phyloP scores from a whole-genome alignment of 1,284 basidiomycete genomes.

The Puccinia coronata region DNA sequence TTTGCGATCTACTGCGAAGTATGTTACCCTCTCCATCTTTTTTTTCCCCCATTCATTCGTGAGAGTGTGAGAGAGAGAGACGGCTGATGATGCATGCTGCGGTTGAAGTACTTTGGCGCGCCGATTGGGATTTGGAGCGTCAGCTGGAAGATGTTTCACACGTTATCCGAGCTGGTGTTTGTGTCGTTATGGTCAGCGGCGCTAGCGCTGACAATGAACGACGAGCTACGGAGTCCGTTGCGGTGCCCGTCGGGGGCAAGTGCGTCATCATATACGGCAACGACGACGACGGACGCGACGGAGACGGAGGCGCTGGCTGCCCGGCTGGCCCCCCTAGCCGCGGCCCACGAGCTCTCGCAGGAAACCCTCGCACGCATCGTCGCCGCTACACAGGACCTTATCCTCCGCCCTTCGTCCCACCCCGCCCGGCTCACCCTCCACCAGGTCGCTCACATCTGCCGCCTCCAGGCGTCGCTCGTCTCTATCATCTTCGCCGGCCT shows the following conservation, averaged over 20 bases:
- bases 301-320: constrained; percentile 52
- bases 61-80: constrained; percentile 60
- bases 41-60: no score
- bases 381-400: constrained; percentile 58
- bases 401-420: constrained; percentile 65
- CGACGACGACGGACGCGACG: constrained; percentile 54
- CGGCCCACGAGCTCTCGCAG: constrained; percentile 55
- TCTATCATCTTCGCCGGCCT: constrained; percentile 68
- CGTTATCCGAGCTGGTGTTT: constrained; percentile 78
- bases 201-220: constrained; percentile 81
- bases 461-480: constrained; percentile 39
- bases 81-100: not conserved
- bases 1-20: constrained; percentile 65
- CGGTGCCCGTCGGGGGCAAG: constrained; percentile 65
- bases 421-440: constrained; percentile 56
- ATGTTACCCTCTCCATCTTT: no score
- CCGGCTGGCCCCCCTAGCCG: not conserved
- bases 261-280: constrained; percentile 55
- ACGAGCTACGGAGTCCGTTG: constrained; percentile 82
- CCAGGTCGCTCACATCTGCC: constrained; percentile 51
- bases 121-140: constrained; percentile 86
- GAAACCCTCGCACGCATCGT: constrained; percentile 65
- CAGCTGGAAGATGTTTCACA: constrained; percentile 75
- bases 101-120: constrained; percentile 80
- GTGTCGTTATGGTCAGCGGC: constrained; percentile 91